Conservation (phyloP, 805 yeast species). For the Scheffersomyces amazonensis region DNA sequence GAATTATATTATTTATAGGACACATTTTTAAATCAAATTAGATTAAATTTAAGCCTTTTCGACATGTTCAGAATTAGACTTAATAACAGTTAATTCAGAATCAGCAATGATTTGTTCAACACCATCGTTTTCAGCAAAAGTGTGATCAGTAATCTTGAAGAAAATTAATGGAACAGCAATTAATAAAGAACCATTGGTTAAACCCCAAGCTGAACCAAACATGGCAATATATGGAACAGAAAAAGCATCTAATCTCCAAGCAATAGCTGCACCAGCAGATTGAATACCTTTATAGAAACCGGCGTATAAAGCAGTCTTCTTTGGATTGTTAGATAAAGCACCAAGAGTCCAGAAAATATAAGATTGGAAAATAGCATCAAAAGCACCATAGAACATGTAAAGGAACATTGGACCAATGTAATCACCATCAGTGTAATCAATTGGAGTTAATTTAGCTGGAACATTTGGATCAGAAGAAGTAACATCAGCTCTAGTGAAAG, state of each 20-base stretch:
- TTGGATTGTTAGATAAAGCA: constrained; percentile 54
- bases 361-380: constrained; percentile 60
- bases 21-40: too few species aligned
- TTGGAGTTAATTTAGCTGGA: constrained; percentile 17
- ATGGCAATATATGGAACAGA: constrained; percentile 33
- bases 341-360: constrained; percentile 60
- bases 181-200: constrained; percentile 45
- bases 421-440: constrained; percentile 45
- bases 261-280: constrained; percentile 61
- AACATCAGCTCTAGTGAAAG: constrained; percentile 37
- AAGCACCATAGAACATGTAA: constrained; percentile 60
- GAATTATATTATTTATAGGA: too few species aligned
- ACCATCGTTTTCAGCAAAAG: constrained; percentile 33
- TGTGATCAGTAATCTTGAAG: constrained; percentile 42
- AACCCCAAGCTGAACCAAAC: constrained; percentile 53
- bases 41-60: constrained; percentile 6
- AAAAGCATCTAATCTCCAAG: constrained; percentile 55
- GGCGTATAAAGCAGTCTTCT: constrained; percentile 53
- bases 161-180: constrained; percentile 48
- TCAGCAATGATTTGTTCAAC: constrained; percentile 18
- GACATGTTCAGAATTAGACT: constrained; percentile 13
- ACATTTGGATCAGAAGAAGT: constrained; percentile 4
- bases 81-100: constrained; percentile 23
- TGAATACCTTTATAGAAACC: constrained; percentile 65
- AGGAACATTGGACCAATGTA: constrained; percentile 62